Percentiles rank a stretch among this genome's conserved stretches.
Conservation (phyloP, 202 grass and related monocot genomes). For the Zizania palustris region DNA sequence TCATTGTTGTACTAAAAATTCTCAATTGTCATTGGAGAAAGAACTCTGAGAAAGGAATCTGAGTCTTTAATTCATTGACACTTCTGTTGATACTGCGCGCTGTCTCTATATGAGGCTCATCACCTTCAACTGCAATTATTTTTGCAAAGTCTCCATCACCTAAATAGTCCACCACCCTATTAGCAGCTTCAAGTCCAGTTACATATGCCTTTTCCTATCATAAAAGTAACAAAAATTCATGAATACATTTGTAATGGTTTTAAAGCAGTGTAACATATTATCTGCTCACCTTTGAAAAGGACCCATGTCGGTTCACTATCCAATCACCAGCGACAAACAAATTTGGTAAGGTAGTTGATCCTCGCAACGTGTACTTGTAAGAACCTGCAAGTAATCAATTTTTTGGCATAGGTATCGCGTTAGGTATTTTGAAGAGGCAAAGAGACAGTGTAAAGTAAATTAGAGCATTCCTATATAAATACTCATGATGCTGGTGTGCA, state of each 20-base stretch:
- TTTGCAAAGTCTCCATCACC: slow-evolving; percentile 75
- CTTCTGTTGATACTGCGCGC: slow-evolving; percentile 66
- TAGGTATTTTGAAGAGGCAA: slow-evolving; percentile 7
- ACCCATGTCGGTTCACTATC: slow-evolving; percentile 85
- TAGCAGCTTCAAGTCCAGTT: slow-evolving; percentile 86
- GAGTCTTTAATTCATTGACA: slow-evolving; percentile 64
- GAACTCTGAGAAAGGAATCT: slow-evolving; percentile 63
- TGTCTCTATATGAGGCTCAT: slow-evolving; percentile 76
- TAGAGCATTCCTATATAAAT: background rate
- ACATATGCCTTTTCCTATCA: slow-evolving; percentile 90
- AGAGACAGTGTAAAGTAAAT: slow-evolving; percentile 18
- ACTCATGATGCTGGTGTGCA: slow-evolving; percentile 1
- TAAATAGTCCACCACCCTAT: slow-evolving; percentile 79
- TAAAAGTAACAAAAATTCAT: slow-evolving; percentile 32
- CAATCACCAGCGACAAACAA: slow-evolving; percentile 87
- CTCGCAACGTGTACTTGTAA: slow-evolving; percentile 69
- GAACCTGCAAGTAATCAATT: slow-evolving; percentile 58
- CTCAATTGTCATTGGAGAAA: slow-evolving; percentile 51
- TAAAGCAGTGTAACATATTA: slow-evolving; percentile 27
- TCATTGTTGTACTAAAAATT: background rate
- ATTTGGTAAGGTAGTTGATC: slow-evolving; percentile 73
- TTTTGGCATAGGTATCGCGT: slow-evolving; percentile 1
- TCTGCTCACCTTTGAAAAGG: slow-evolving; percentile 69
- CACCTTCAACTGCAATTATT: slow-evolving; percentile 81
- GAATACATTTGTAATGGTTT: slow-evolving; percentile 30